Percentiles rank a stretch among this genome's conserved stretches.
Evolutionary conservation across 2,329 filamentous ascomycete species (phyloP).

Genomic region (Ambrosiella cleistominuta): DNA sequence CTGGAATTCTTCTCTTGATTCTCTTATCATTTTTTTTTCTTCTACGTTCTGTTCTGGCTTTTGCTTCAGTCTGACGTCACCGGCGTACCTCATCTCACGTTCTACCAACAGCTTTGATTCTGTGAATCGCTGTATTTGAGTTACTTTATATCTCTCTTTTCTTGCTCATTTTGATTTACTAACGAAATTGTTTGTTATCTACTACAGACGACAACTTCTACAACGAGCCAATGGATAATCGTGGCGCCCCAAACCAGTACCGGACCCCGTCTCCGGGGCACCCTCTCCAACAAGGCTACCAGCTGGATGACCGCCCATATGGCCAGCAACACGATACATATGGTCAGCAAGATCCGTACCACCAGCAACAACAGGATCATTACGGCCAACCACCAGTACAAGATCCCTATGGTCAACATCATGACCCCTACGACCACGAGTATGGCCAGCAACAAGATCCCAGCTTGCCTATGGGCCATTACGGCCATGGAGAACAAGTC

Average conservation of each 20-base stretch:
- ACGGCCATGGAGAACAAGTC: conserved; percentile 50
- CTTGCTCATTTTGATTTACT: not conserved
- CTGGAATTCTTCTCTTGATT: not conserved
- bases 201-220: conserved; percentile 40
- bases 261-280: conserved; percentile 63
- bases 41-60: not conserved
- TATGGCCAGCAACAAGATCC: conserved; percentile 1
- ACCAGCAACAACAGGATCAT: conserved; percentile 35
- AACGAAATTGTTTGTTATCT: conserved; percentile 4
- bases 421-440: not conserved
- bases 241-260: conserved; percentile 23
- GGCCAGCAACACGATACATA: conserved; percentile 23
- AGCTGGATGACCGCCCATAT: conserved; percentile 65
- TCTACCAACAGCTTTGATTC: not conserved
- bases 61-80: not conserved
- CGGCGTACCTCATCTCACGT: not conserved
- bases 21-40: not conserved
- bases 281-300: conserved; percentile 56
- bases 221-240: conserved; percentile 40
- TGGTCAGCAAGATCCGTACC: conserved; percentile 10
- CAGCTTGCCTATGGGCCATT: conserved; percentile 11
- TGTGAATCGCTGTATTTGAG: not conserved
- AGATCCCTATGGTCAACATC: not conserved
- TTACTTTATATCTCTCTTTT: not conserved
- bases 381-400: conserved; percentile 6